Conservation (phyloP, 192 early-diverging fungal species). For the Coemansia umbellata region DNA sequence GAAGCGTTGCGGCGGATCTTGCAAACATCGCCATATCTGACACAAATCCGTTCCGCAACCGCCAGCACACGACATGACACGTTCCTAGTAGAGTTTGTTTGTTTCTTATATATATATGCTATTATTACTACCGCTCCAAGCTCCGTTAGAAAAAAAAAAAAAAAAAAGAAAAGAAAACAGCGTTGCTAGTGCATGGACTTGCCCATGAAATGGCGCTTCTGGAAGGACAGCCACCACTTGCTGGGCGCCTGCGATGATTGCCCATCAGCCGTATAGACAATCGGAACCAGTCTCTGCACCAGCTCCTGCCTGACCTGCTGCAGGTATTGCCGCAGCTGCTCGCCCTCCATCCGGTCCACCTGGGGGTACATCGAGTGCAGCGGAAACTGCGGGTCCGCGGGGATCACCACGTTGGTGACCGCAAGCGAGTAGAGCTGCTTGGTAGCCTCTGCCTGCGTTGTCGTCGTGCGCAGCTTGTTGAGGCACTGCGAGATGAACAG, state of each 20-base stretch:
- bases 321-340: slow-evolving; percentile 83
- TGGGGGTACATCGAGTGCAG: slow-evolving; percentile 79
- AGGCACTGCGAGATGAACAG: slow-evolving; percentile 88
- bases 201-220: slow-evolving; percentile 99
- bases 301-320: slow-evolving; percentile 88
- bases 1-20: too few species aligned
- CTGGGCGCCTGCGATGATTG: slow-evolving; percentile 58
- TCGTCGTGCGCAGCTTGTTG: slow-evolving; percentile 60
- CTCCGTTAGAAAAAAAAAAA: too few species aligned
- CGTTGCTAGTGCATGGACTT: slow-evolving; percentile 57
- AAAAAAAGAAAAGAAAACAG: not conserved
- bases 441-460: slow-evolving; percentile 65
- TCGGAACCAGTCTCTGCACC: slow-evolving; percentile 65
- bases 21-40: not conserved
- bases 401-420: slow-evolving; percentile 85
- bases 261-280: slow-evolving; percentile 69
- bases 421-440: slow-evolving; percentile 82
- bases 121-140: too few species aligned
- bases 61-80: too few species aligned
- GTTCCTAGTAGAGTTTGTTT: too few species aligned
- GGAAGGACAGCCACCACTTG: slow-evolving; percentile 99
- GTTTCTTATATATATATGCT: too few species aligned
- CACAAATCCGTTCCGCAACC: slow-evolving; percentile 6
- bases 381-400: slow-evolving; percentile 92
- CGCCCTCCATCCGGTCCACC: slow-evolving; percentile 72